phyloP scores from a whole-genome alignment of 2,329 filamentous ascomycete genomes.

The Aspergillus glaucus region DNA sequence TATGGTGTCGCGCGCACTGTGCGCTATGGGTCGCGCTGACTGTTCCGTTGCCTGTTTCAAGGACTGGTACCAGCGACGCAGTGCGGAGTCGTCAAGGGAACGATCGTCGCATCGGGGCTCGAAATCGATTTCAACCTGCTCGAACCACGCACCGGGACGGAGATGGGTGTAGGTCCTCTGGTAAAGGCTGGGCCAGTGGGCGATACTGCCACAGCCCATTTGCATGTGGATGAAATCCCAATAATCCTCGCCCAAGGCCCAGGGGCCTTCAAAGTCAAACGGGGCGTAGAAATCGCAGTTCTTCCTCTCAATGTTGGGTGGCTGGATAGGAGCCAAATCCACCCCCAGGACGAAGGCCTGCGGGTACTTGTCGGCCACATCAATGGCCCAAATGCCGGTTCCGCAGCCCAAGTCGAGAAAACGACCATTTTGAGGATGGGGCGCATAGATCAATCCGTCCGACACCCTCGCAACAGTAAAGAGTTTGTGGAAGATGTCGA shows the following conservation, averaged over 20 bases:
- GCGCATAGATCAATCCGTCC: constrained; percentile 39
- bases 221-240: constrained; percentile 82
- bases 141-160: constrained; percentile 68
- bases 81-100: constrained; percentile 49
- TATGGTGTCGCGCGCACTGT: constrained; percentile 53
- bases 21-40: constrained; percentile 59
- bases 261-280: constrained; percentile 71
- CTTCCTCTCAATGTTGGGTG: constrained; percentile 58
- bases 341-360: constrained; percentile 55
- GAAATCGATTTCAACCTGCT: constrained; percentile 87
- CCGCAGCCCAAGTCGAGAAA: constrained; percentile 70
- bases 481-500: constrained; percentile 77
- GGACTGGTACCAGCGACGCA: constrained; percentile 64
- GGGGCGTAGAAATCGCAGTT: constrained; percentile 62
- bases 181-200: constrained; percentile 70
- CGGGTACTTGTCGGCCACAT: constrained; percentile 66
- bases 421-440: constrained; percentile 37
- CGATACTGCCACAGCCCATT: constrained; percentile 70
- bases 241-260: constrained; percentile 60
- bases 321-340: constrained; percentile 58
- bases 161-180: constrained; percentile 66
- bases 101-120: constrained; percentile 65
- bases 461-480: constrained; percentile 57
- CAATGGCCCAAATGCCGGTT: constrained; percentile 86
- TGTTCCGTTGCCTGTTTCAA: constrained; percentile 62